A percentile compares a stretch with the other conserved stretches of the same genome.
phyloP scores from a whole-genome alignment of 176 grass and related monocot species.

The Zizania latifolia region DNA sequence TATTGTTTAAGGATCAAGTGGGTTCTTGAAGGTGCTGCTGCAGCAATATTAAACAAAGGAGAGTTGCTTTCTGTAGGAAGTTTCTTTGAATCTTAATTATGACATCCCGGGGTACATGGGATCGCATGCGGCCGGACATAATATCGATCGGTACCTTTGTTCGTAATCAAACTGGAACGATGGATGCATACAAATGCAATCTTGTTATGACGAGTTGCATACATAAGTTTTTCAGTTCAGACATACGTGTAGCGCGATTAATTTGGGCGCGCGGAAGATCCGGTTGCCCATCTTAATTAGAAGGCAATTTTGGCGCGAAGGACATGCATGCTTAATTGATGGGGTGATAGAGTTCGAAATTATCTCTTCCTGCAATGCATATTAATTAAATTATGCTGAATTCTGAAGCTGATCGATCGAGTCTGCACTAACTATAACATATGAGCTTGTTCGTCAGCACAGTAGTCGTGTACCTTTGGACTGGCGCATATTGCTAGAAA shows the following conservation, averaged over 20 bases:
- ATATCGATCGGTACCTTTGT: background rate
- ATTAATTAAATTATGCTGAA: background rate
- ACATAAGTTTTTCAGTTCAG: background rate
- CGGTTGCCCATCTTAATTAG: background rate
- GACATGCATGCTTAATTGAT: constrained; percentile 26
- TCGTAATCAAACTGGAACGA: background rate
- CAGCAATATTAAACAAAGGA: constrained; percentile 26
- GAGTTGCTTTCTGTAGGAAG: constrained; percentile 32
- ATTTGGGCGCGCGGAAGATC: constrained; percentile 19
- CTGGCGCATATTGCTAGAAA: no score
- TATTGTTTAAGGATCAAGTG: constrained; percentile 30
- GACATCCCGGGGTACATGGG: background rate
- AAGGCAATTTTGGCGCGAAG: constrained; percentile 21
- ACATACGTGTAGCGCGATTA: background rate
- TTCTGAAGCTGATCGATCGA: background rate
- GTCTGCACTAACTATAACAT: background rate
- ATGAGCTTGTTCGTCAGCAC: constrained; percentile 1
- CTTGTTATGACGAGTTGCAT: background rate
- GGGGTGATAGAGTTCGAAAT: background rate
- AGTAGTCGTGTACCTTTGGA: constrained; percentile 22
- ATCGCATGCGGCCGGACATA: constrained; percentile 9
- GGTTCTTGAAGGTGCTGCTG: constrained; percentile 19
- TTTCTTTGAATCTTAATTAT: constrained; percentile 42
- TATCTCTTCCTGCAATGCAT: constrained; percentile 16
- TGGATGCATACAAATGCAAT: background rate